Percentiles rank a stretch among this genome's conserved stretches.
phyloP scores from a whole-genome alignment of 2,329 filamentous ascomycete species.

The Dactylellina haptotyla region DNA sequence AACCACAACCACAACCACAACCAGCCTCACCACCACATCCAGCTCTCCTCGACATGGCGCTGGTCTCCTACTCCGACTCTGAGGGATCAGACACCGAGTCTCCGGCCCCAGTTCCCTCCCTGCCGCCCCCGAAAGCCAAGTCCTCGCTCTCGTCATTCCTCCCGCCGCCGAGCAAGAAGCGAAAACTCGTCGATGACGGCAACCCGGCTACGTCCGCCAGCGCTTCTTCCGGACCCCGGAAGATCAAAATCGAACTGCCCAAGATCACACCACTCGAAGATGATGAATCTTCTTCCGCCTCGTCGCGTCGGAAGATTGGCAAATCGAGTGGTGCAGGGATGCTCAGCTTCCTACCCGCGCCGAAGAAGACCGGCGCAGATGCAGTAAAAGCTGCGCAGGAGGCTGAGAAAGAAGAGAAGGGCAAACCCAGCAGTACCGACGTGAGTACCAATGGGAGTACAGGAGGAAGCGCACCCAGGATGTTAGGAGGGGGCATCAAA shows the following conservation, averaged over 20 bases:
- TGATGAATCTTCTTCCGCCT: constrained; percentile 30
- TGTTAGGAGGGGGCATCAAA: constrained; percentile 41
- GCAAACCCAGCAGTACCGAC: not conserved
- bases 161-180: constrained; percentile 52
- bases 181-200: constrained; percentile 52
- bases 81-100: constrained; percentile 48
- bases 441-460: not conserved
- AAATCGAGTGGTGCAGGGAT: constrained; percentile 50
- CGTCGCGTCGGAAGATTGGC: constrained; percentile 23
- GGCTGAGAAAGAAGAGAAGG: constrained; percentile 42
- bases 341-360: constrained; percentile 57
- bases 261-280: constrained; percentile 54
- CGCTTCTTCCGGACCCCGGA: constrained; percentile 53
- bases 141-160: constrained; percentile 46
- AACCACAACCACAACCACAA: not conserved
- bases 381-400: constrained; percentile 41
- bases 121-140: constrained; percentile 33
- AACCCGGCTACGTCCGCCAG: too few relatives aligned
- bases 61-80: constrained; percentile 53
- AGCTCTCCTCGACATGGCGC: constrained; percentile 26
- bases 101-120: constrained; percentile 13
- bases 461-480: constrained; percentile 9
- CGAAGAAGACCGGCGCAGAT: constrained; percentile 55
- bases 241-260: constrained; percentile 57
- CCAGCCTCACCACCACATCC: not conserved